A percentile compares a stretch with the other conserved stretches of the same genome.
These are phyloP conservation scores for Marasmius oreades DNA, from an alignment of 1,284 basidiomycete species.

Conservation along the genomic window DNA sequence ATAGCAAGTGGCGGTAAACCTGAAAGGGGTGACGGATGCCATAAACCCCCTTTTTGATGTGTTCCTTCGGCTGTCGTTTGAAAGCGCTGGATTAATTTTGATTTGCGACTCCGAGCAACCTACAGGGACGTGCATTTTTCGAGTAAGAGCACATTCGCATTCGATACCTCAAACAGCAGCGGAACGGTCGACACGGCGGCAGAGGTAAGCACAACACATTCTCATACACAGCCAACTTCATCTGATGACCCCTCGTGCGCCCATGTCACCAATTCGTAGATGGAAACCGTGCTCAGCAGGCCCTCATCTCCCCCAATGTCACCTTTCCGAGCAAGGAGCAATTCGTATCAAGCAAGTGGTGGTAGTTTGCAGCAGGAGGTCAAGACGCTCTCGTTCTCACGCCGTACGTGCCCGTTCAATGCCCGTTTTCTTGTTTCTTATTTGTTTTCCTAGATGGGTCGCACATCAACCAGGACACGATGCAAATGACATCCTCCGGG, in stretches of 20 bases:
- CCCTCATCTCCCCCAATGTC: background rate
- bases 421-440: background rate
- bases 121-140: background rate
- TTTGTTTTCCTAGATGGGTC: background rate
- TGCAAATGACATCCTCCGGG: background rate
- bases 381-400: background rate
- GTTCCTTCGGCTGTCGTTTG: too few species aligned
- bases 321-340: background rate
- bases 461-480: background rate
- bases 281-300: background rate
- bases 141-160: background rate
- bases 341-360: background rate
- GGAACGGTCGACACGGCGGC: background rate
- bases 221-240: background rate
- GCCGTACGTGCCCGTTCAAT: background rate
- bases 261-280: background rate
- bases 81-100: too few species aligned
- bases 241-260: background rate
- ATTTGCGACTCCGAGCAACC: too few species aligned
- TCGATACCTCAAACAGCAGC: background rate
- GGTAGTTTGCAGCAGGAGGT: background rate
- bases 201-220: background rate
- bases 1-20: background rate
- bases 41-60: background rate
- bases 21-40: background rate